phyloP scores from a whole-genome alignment of 2,329 filamentous ascomycete species.

The Hortaea werneckii region DNA sequence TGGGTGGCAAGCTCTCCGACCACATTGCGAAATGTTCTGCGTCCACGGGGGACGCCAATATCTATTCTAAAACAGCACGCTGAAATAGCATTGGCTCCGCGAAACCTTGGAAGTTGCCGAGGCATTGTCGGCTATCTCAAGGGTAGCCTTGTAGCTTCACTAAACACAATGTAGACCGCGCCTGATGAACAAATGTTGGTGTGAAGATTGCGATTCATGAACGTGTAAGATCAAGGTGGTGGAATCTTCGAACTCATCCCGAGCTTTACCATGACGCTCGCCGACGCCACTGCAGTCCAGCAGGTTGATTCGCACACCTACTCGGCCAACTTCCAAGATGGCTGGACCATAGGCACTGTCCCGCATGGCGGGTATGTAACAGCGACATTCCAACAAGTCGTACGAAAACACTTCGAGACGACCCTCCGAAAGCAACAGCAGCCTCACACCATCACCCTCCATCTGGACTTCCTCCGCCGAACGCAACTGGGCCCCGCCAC shows the following conservation, averaged over 20 bases:
- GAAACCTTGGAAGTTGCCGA: too few relatives aligned
- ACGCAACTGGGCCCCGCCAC: conserved; percentile 48
- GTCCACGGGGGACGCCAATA: too few relatives aligned
- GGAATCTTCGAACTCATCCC: neutral
- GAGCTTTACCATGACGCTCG: conserved; percentile 12
- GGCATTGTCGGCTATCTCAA: too few relatives aligned
- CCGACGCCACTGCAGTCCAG: conserved; percentile 37
- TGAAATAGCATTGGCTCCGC: too few relatives aligned
- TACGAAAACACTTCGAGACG: conserved; percentile 47
- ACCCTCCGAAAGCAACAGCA: conserved; percentile 49
- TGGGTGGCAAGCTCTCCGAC: too few relatives aligned
- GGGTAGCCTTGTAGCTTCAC: too few relatives aligned
- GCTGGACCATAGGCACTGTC: conserved; percentile 59
- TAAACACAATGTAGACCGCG: too few relatives aligned
- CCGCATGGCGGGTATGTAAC: conserved; percentile 64
- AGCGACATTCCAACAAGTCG: conserved; percentile 50
- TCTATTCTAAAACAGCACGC: too few relatives aligned
- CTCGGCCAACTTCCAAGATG: conserved; percentile 42
- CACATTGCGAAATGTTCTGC: too few relatives aligned
- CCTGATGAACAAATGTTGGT: too few relatives aligned
- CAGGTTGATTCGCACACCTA: conserved; percentile 48
- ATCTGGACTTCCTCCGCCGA: conserved; percentile 56
- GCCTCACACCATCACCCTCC: conserved; percentile 53
- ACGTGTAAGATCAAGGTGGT: neutral
- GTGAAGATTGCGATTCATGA: too few relatives aligned